phyloP scores from a whole-genome alignment of 2,329 filamentous ascomycete genomes.

The Zymoseptoria tritici region DNA sequence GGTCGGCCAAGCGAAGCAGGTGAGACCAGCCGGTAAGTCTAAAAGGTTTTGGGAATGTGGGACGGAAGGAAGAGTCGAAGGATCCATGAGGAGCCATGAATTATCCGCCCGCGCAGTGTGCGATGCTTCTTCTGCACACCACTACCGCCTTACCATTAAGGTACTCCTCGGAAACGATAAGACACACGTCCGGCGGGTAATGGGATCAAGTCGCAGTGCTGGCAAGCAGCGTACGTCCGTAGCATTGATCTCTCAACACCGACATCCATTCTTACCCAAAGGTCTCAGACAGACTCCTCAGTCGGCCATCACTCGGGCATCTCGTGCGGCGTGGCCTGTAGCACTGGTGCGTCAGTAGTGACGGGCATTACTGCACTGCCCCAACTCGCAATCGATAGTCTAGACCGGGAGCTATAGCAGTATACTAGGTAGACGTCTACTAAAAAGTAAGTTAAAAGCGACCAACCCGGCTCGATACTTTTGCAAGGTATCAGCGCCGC shows the following conservation, averaged over 20 bases:
- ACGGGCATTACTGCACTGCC: background rate
- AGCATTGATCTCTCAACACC: background rate
- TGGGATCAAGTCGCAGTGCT: background rate
- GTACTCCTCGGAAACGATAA: too few species aligned
- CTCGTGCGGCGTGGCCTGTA: background rate
- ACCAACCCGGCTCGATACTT: too few species aligned
- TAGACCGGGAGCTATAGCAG: background rate
- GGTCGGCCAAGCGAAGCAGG: background rate
- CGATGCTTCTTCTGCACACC: background rate
- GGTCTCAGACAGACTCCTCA: background rate
- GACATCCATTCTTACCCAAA: background rate
- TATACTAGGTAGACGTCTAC: too few species aligned
- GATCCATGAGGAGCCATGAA: background rate
- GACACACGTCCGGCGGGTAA: too few species aligned
- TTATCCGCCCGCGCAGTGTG: background rate
- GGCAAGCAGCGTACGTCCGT: background rate
- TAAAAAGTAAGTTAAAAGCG: too few species aligned
- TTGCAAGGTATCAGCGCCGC: too few species aligned
- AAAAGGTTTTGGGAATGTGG: background rate
- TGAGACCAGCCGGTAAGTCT: background rate
- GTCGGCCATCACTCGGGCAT: background rate
- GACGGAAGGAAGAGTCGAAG: background rate
- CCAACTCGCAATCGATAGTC: background rate
- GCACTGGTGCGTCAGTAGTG: background rate
- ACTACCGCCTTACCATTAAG: background rate